A percentile compares a stretch with the other conserved stretches of the same genome.
These are phyloP conservation scores for Fomitopsis pulvina DNA, from an alignment of 768 basidiomycete species.

Conservation along the genomic window DNA sequence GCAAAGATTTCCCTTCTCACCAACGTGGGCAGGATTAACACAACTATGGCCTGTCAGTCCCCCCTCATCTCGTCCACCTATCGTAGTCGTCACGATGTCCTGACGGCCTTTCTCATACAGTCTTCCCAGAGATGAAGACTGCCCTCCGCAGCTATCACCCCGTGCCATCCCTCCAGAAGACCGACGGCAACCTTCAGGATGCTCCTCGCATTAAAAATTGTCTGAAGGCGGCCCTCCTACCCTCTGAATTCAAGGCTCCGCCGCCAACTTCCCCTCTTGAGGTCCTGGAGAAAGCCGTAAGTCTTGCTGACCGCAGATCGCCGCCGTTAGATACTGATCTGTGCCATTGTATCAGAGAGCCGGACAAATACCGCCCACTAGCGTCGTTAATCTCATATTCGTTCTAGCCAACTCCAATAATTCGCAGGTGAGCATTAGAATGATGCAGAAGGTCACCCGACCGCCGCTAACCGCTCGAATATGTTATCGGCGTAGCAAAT, in stretches of 20 bases:
- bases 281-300: conserved; percentile 59
- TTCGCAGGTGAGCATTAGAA: conserved; percentile 30
- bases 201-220: conserved; percentile 87
- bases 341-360: conserved; percentile 34
- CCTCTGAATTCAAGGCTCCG: conserved; percentile 56
- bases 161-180: conserved; percentile 63
- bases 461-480: neutral
- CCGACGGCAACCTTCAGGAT: conserved; percentile 67
- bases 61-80: conserved; percentile 9
- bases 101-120: neutral
- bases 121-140: conserved; percentile 75
- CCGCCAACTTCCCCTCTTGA: conserved; percentile 73
- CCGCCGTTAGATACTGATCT: neutral
- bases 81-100: neutral
- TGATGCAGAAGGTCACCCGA: neutral
- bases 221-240: conserved; percentile 73
- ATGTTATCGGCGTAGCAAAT: conserved; percentile 23
- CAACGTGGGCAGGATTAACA: conserved; percentile 89
- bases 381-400: conserved; percentile 82
- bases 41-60: conserved; percentile 78
- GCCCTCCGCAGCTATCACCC: conserved; percentile 74
- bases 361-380: conserved; percentile 70
- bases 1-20: conserved; percentile 81
- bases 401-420: conserved; percentile 69
- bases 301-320: conserved; percentile 17